These are phyloP conservation scores for Aspergillus diversus DNA, from an alignment of 495 filamentous ascomycete genomes.

Conservation along the genomic window DNA sequence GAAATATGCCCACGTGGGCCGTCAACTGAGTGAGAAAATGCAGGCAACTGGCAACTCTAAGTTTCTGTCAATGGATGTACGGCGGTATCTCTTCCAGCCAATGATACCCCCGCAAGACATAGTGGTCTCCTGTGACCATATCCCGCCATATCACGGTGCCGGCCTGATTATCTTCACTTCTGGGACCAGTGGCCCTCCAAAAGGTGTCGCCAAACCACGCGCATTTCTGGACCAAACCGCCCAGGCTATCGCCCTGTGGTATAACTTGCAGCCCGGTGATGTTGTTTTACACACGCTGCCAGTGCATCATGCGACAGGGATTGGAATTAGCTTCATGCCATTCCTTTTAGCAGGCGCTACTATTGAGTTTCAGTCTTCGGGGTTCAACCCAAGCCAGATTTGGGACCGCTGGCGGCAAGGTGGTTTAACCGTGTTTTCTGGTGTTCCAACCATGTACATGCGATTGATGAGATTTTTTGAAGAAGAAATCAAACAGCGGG, in stretches of 20 bases:
- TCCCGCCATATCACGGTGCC: not conserved
- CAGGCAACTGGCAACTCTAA: not conserved
- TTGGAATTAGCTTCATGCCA: slow-evolving; percentile 51
- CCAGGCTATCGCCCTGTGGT: not conserved
- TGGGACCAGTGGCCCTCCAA: slow-evolving; percentile 3
- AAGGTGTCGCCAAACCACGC: not conserved
- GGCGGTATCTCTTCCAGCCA: not conserved
- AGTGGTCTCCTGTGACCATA: not conserved
- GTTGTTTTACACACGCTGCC: slow-evolving; percentile 44
- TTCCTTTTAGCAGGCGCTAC: slow-evolving; percentile 44
- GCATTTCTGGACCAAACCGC: not conserved
- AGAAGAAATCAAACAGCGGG: slow-evolving; percentile 28
- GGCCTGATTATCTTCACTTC: slow-evolving; percentile 3
- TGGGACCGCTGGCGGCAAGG: slow-evolving; percentile 53
- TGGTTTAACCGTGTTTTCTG: slow-evolving; percentile 50
- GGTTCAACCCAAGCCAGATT: slow-evolving; percentile 47
- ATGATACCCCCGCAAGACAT: not conserved
- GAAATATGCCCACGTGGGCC: not conserved
- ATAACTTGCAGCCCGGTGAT: slow-evolving; percentile 8
- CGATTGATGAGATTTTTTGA: slow-evolving; percentile 52
- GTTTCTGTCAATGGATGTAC: not conserved
- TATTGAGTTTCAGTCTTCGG: slow-evolving; percentile 49
- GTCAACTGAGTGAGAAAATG: not conserved
- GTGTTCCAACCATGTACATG: slow-evolving; percentile 56
- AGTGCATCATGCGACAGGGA: slow-evolving; percentile 52